Conservation (phyloP, 2,329 filamentous ascomycete species). For the Colletotrichum lindemuthianum region DNA sequence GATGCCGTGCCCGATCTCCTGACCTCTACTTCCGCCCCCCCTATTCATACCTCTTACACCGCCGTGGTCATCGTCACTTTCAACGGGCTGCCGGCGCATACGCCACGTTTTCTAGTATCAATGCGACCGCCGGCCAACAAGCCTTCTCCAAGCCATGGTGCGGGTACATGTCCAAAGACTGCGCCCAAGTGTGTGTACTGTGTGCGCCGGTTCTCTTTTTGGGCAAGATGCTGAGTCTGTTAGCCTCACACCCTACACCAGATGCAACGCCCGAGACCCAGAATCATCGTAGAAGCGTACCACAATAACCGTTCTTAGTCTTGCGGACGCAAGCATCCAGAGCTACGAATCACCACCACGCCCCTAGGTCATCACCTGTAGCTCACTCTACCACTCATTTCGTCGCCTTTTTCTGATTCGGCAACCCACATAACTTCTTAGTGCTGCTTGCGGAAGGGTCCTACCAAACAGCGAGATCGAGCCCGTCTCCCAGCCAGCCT, state of each 20-base stretch:
- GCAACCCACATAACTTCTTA: constrained; percentile 8
- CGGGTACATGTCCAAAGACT: constrained; percentile 16
- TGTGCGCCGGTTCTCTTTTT: constrained; percentile 13
- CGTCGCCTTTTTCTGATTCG: constrained; percentile 18
- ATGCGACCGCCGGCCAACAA: constrained; percentile 30
- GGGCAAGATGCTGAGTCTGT: neutral
- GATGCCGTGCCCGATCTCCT: constrained; percentile 20
- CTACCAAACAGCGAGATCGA: neutral
- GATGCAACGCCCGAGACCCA: neutral
- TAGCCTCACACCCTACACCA: constrained; percentile 26
- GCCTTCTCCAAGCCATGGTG: constrained; percentile 8
- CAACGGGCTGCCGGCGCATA: constrained; percentile 16
- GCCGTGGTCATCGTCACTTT: constrained; percentile 14
- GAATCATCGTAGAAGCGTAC: neutral
- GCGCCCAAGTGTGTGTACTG: constrained; percentile 28
- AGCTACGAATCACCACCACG: constrained; percentile 6
- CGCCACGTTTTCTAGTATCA: constrained; percentile 15
- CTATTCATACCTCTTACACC: constrained; percentile 21
- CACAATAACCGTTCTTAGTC: constrained; percentile 13
- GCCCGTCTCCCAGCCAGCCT: constrained; percentile 19
- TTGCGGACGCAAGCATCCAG: constrained; percentile 22
- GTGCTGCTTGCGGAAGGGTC: constrained; percentile 12
- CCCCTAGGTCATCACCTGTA: constrained; percentile 17
- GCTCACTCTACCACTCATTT: constrained; percentile 7
- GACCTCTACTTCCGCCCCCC: constrained; percentile 20